Conservation (phyloP, 257 asterid species). For the Coffea eugenioides region DNA sequence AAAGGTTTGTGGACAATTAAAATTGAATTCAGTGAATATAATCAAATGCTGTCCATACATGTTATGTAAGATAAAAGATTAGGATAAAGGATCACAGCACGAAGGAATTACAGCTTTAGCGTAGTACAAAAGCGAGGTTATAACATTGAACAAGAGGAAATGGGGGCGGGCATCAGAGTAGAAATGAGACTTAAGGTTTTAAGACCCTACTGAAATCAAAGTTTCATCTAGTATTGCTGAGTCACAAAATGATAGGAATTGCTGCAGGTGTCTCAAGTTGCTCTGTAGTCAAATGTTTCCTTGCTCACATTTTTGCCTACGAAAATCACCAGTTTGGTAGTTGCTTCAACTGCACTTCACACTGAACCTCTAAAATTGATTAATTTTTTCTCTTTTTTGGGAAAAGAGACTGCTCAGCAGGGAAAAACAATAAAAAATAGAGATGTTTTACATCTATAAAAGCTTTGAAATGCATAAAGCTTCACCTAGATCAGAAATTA, state of each 20-base stretch:
- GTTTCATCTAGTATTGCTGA: not conserved
- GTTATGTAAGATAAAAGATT: not conserved
- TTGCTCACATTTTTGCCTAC: not conserved
- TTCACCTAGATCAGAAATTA: not conserved
- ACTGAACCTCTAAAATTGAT: not conserved
- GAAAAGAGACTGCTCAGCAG: not conserved
- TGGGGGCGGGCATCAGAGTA: not conserved
- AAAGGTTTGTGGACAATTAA: not conserved
- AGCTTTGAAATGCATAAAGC: not conserved
- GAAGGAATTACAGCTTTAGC: not conserved
- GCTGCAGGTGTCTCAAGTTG: not conserved
- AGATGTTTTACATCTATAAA: not conserved
- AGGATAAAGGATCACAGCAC: not conserved
- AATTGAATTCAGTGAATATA: not conserved
- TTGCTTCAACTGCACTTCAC: not conserved
- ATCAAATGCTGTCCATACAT: not conserved
- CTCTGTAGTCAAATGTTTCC: too few species aligned
- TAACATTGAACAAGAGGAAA: not conserved
- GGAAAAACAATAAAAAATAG: too few species aligned
- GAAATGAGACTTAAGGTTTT: not conserved
- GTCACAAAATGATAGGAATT: not conserved
- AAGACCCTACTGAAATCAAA: not conserved
- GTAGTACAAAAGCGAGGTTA: not conserved
- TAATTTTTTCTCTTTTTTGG: not conserved
- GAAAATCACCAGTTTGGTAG: not conserved